These are phyloP conservation scores for Capronia americana DNA, from an alignment of 2,329 filamentous ascomycete species.

Conservation along the genomic window DNA sequence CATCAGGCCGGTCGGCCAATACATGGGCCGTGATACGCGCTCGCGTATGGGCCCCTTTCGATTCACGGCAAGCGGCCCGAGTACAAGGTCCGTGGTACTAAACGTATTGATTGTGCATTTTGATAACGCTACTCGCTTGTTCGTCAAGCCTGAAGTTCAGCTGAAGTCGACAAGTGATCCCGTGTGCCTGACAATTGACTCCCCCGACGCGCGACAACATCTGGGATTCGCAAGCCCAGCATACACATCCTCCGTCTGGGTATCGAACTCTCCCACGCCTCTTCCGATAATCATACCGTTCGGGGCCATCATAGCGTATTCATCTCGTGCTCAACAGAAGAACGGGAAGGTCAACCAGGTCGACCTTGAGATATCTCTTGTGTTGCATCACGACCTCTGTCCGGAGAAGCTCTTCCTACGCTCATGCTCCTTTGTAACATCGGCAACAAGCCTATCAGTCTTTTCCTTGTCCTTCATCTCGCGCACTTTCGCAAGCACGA, in stretches of 20 bases:
- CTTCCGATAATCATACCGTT: neutral
- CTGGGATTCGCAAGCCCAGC: neutral
- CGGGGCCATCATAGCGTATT: neutral
- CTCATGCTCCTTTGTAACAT: slow-evolving; percentile 52
- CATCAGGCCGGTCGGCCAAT: neutral
- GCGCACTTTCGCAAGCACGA: slow-evolving; percentile 89
- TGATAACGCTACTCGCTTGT: neutral
- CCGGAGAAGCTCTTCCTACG: slow-evolving; percentile 39
- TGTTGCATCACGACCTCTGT: slow-evolving; percentile 15
- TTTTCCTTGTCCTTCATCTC: slow-evolving; percentile 90
- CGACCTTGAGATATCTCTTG: neutral
- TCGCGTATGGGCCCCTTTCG: neutral
- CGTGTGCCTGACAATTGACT: neutral
- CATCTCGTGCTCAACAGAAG: neutral
- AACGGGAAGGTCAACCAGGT: neutral
- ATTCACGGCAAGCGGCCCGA: slow-evolving; percentile 11
- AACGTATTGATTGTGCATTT: slow-evolving; percentile 12
- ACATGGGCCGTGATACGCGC: neutral
- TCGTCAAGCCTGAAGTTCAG: neutral
- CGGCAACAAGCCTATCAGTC: slow-evolving; percentile 70
- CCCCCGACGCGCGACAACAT: neutral
- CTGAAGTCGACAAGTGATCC: neutral
- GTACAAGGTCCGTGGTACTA: neutral
- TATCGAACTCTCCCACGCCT: neutral
- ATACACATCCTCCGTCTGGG: neutral